Base-by-base conservation (phyloP, 2,329 filamentous ascomycete genomes). In the Ascochyta fabae region DNA sequence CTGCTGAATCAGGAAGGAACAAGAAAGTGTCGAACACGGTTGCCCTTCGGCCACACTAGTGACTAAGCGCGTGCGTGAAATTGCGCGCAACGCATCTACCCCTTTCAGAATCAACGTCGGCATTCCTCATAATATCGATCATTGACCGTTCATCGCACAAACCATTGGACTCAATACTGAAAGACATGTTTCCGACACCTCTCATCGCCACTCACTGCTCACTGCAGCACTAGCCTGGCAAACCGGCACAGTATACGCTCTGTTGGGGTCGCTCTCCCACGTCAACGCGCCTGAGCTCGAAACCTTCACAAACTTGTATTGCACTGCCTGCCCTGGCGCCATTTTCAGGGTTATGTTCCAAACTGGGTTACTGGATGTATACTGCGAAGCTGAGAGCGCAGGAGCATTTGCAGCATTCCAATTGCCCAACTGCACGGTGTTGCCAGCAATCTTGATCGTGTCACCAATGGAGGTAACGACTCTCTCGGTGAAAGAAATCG, bases 401-500 rank as follows among this genome's bases (percentile, higher is more conserved):
- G 74, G 74, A 6, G 74, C 77, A 12, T 66, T 72, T 8, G 65
- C 66, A 4, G 79, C 48, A 15, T 77, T 68, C 80, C 81, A 83
- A 23, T 57, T 66, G 0, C 80, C 81, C 0, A 83, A 70, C 45
- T 80, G 77, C 2, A 72, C 58, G 1, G 72, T 75, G 62, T 75
- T 78, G 33, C 82, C 81, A 0, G 75, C 64, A 3, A 83, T 68
- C 44, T 77, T 79, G 34, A 84, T 66, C 27, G 80, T 81, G 54
- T 84, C 81, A 19, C 81, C 81, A 41, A 69, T 79, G 40, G 77
- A 78, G 1, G 81, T 84, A 1, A 69, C 69, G 5, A 80, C 77
- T 47, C 79, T 78, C 13, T 82, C 73, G 26, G 75, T 71, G 66
- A 84, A 83, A 5, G 72, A 70, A 1, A 83, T 76, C 0, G 70